Conservation (phyloP, 768 basidiomycete species). For the Pulveroboletus sp. region DNA sequence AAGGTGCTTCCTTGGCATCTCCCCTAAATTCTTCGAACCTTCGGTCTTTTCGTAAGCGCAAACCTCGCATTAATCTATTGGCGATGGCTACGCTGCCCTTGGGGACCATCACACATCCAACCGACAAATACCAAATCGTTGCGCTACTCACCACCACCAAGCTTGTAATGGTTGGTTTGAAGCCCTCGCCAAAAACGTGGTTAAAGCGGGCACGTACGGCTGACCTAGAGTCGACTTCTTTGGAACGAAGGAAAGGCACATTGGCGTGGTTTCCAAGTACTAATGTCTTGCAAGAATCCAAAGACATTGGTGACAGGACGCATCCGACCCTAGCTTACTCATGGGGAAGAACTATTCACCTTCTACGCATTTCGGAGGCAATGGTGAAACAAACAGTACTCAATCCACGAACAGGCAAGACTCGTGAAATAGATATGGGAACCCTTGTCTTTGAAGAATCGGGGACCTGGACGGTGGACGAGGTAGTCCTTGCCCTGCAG, state of each 20-base stretch:
- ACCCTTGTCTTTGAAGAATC: conserved; percentile 60
- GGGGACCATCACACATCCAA: conserved; percentile 67
- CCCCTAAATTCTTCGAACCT: conserved; percentile 19
- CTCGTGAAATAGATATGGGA: conserved; percentile 58
- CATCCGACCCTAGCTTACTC: conserved; percentile 77
- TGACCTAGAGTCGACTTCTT: conserved; percentile 41
- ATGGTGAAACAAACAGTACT: conserved; percentile 47
- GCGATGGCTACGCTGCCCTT: conserved; percentile 81
- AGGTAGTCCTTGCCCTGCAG: conserved; percentile 68
- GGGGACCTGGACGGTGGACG: conserved; percentile 58
- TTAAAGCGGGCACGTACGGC: conserved; percentile 64
- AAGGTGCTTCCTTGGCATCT: conserved; percentile 5
- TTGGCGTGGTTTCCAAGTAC: conserved; percentile 84
- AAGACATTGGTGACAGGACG: conserved; percentile 26
- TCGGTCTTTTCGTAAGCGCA: conserved; percentile 42
- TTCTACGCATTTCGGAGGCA: conserved; percentile 67
- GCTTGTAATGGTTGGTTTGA: conserved; percentile 88
- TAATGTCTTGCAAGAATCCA: conserved; percentile 19
- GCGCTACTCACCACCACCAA: conserved; percentile 90
- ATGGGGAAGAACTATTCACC: conserved; percentile 70
- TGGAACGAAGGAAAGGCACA: conserved; percentile 55
- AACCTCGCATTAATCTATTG: conserved; percentile 64
- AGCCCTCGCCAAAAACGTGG: conserved; percentile 92
- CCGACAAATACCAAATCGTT: conserved; percentile 76
- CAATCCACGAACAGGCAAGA: conserved; percentile 60